Evolutionary conservation across 1,284 basidiomycete species (phyloP), one percentile per base, ranked within the genome.

Genomic region (Kwoniella shivajii): DNA sequence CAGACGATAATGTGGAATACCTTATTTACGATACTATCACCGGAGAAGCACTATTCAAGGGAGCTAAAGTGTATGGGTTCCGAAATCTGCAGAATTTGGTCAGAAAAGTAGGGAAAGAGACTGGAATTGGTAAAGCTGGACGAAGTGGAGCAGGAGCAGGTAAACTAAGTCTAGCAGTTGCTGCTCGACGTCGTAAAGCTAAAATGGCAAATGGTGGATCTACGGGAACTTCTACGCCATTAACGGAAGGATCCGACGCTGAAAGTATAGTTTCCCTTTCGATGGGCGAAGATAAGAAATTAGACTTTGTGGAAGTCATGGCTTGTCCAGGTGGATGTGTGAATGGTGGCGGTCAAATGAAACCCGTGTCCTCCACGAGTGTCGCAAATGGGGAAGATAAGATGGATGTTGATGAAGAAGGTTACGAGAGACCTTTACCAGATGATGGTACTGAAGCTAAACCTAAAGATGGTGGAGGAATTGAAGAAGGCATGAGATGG

Each of bases 221-320:
- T 16, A 77, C 74, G 30, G 48, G 48, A 16, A 45, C 43, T 13
- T 56, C 52, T 27, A 67, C 72, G 6, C 65, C 69, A 1, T 64
- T 60, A 3, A 66, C 68, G 6, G 66, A 57, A 14, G 53, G 53
- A 9, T 55, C 54, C 20, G 61, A 64, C 46, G 68, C 56, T 22
- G 69, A 72, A 11, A 58, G 49, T 18, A 50, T 64, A 10, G 57
- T 54, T 5, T 56, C 53, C n/a, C 54, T 72, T 4, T 54, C 54
- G 14, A 59, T 53, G 13, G 64, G 71, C 45, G 81, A 83, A 59
- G 84, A 84, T 50, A 81, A 80, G 67, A 82, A 84, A 31, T 90
- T 95, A 74, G 95, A 99, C 78, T 99, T 95, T 75, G 88, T 99
- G 46, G 96, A 99, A 72, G 93, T 99, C 59, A 99, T 99, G 96